These are phyloP conservation scores for Epichloe scottii DNA, from an alignment of 2,329 filamentous ascomycete species.

Conservation along the genomic window DNA sequence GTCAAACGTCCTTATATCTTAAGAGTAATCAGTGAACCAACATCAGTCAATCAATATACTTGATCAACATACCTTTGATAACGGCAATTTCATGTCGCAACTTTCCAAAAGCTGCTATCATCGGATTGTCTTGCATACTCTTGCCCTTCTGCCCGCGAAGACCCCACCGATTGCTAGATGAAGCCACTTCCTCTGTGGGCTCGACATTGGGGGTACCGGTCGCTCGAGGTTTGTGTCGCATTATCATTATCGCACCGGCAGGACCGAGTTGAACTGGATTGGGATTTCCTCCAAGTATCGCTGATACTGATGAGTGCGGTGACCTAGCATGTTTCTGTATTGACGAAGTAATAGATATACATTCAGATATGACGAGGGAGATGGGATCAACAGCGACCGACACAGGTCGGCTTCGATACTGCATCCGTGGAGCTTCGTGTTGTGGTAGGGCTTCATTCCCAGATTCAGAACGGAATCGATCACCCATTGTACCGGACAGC, in stretches of 20 bases:
- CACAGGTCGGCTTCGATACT: slow-evolving; percentile 49
- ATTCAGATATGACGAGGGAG: slow-evolving; percentile 93
- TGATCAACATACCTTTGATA: slow-evolving; percentile 51
- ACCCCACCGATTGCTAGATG: slow-evolving; percentile 76
- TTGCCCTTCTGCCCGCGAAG: slow-evolving; percentile 89
- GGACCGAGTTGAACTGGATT: slow-evolving; percentile 43
- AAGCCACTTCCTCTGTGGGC: slow-evolving; percentile 31
- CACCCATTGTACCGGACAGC: background rate
- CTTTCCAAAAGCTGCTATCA: slow-evolving; percentile 89
- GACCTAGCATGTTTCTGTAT: slow-evolving; percentile 97
- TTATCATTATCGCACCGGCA: slow-evolving; percentile 28
- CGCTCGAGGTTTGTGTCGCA: slow-evolving; percentile 28
- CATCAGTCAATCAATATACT: too few species aligned
- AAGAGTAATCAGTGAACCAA: background rate
- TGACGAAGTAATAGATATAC: slow-evolving; percentile 93
- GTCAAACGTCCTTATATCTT: slow-evolving; percentile 80
- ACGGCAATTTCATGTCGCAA: slow-evolving; percentile 77
- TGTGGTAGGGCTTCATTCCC: background rate
- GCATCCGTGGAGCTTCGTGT: slow-evolving; percentile 33
- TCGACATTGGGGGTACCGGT: slow-evolving; percentile 25
- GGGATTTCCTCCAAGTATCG: slow-evolving; percentile 73
- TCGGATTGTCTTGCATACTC: slow-evolving; percentile 92
- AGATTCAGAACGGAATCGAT: background rate
- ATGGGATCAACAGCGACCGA: slow-evolving; percentile 83
- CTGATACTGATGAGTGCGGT: slow-evolving; percentile 89